phyloP scores from a whole-genome alignment of 306 rosid genomes.

The Quercus dentata region DNA sequence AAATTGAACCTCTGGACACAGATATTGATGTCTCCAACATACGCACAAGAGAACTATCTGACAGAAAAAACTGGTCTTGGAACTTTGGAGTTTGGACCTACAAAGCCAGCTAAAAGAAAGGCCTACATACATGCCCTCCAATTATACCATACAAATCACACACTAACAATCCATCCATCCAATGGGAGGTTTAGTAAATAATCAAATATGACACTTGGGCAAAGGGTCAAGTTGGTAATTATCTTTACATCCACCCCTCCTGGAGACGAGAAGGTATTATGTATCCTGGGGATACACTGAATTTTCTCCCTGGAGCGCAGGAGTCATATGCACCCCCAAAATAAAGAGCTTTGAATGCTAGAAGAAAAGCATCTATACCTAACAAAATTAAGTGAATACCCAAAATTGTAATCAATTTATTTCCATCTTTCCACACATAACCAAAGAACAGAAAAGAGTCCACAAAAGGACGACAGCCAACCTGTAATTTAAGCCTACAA shows the following conservation, averaged over 20 bases:
- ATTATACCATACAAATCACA: no score
- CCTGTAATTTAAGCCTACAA: conserved; percentile 56
- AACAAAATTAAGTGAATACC: not conserved
- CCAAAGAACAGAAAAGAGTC: no score
- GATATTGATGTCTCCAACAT: not conserved
- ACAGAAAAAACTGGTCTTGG: not conserved
- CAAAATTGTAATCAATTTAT: no score
- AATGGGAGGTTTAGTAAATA: no score
- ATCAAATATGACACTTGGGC: no score
- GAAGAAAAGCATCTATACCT: not conserved
- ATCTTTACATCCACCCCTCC: no score
- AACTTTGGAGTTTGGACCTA: not conserved
- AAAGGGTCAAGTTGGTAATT: no score
- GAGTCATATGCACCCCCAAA: not conserved
- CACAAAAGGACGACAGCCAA: conserved; percentile 20
- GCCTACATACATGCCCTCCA: not conserved
- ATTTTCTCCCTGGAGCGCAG: no score
- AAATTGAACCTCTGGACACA: not conserved
- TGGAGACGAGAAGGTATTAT: no score
- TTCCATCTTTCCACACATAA: no score
- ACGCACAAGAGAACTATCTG: not conserved
- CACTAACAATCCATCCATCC: no score
- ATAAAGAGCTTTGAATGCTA: not conserved
- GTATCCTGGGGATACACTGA: no score
- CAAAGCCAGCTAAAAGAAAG: not conserved